Evolutionary conservation across 192 early-diverging fungal genomes (phyloP).

Genomic region (Paraglomus brasilianum): DNA sequence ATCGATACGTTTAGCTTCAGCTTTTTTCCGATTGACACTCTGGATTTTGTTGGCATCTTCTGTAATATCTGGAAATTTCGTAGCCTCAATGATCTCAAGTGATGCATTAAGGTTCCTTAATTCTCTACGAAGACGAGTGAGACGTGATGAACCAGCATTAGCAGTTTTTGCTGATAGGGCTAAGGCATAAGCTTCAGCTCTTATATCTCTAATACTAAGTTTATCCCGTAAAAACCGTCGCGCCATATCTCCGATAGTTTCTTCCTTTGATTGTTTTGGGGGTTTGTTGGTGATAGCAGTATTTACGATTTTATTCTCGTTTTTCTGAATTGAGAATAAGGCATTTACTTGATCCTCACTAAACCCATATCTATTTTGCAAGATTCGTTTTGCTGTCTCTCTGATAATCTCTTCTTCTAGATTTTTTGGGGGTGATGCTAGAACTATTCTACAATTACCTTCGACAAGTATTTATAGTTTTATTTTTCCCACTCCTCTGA

Average conservation of each 20-base stretch:
- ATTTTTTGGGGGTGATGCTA: background rate
- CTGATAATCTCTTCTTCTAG: background rate
- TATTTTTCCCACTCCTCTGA: background rate
- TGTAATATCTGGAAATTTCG: background rate
- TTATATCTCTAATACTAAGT: slow-evolving; percentile 4
- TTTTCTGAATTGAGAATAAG: slow-evolving; percentile 2
- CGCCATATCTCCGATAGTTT: slow-evolving; percentile 8
- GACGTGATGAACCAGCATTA: slow-evolving; percentile 12
- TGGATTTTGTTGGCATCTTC: background rate
- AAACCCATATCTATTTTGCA: slow-evolving; percentile 2
- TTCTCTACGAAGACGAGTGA: background rate
- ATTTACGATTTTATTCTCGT: background rate
- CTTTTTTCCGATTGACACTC: too few relatives aligned
- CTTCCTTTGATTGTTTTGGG: background rate
- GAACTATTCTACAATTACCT: background rate
- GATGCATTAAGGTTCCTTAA: background rate
- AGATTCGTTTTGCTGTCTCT: background rate
- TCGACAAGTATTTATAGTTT: slow-evolving; percentile 12
- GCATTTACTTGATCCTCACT: background rate
- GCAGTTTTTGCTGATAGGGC: slow-evolving; percentile 12
- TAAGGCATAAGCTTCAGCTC: slow-evolving; percentile 15
- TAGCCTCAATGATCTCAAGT: background rate
- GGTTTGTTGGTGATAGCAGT: background rate
- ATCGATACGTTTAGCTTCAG: too few relatives aligned
- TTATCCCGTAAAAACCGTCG: slow-evolving; percentile 2